Percentiles rank a stretch among this genome's conserved stretches.
Evolutionary conservation across 2,329 filamentous ascomycete species (phyloP).

Genomic region (Diaporthe amygdali): DNA sequence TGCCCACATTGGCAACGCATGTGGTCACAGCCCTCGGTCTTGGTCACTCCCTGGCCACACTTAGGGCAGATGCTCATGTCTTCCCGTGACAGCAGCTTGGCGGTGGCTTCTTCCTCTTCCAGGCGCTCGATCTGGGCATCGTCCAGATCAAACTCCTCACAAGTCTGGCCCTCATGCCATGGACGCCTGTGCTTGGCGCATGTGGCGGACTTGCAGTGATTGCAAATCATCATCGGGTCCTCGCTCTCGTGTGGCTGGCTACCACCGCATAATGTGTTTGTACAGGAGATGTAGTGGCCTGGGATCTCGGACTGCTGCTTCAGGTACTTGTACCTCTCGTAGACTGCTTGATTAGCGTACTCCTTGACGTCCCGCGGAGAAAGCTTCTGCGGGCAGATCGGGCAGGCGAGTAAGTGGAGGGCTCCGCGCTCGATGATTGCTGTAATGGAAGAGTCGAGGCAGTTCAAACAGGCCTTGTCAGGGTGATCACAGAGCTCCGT

Average conservation of each 20-base stretch:
- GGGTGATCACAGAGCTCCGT: conserved; percentile 21
- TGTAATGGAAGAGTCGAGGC: conserved; percentile 21
- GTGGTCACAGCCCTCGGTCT: conserved; percentile 22
- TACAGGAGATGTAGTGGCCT: conserved; percentile 25
- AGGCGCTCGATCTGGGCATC: conserved; percentile 22
- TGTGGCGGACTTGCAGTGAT: conserved; percentile 14
- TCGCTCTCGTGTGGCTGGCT: conserved; percentile 18
- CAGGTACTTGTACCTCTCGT: conserved; percentile 19
- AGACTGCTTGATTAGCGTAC: conserved; percentile 5
- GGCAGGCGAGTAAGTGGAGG: conserved; percentile 21
- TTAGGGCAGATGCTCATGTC: conserved; percentile 23
- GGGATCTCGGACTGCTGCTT: conserved; percentile 23
- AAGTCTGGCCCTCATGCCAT: conserved; percentile 23
- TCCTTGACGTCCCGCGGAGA: conserved; percentile 2
- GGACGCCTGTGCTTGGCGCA: conserved; percentile 24
- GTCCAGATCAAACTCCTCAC: conserved; percentile 19
- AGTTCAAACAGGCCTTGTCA: conserved; percentile 23
- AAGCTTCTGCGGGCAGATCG: conserved; percentile 23
- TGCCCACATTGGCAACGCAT: conserved; percentile 22
- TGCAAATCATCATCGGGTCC: conserved; percentile 20
- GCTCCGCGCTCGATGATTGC: conserved; percentile 18
- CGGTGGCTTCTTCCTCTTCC: conserved; percentile 25
- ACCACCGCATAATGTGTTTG: conserved; percentile 16
- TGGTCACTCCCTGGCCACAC: conserved; percentile 24
- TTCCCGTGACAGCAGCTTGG: conserved; percentile 18